A percentile compares a stretch with the other conserved stretches of the same genome.
phyloP scores from a whole-genome alignment of 805 yeast species.

The Saccharomycopsis selenospora region DNA sequence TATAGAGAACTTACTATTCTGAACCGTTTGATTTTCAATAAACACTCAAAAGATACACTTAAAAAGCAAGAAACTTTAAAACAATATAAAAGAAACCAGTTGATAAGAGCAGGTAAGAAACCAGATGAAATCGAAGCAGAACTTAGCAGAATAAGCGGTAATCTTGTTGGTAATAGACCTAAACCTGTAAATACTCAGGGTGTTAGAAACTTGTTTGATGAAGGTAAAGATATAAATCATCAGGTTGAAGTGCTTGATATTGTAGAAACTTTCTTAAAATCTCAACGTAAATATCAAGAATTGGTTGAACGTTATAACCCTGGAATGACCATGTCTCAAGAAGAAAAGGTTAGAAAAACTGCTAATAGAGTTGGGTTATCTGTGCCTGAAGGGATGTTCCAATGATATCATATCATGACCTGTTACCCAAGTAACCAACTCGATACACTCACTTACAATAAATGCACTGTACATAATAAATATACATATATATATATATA shows the following conservation, averaged over 20 bases:
- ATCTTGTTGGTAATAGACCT: conserved; percentile 1
- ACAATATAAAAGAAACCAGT: conserved; percentile 42
- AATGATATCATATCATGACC: too few relatives aligned
- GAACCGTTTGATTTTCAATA: conserved; percentile 20
- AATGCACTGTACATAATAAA: too few relatives aligned
- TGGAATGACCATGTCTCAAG: conserved; percentile 68
- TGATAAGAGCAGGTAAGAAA: conserved; percentile 33
- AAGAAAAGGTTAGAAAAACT: conserved; percentile 69
- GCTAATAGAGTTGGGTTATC: conserved; percentile 87
- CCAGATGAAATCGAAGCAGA: conserved; percentile 9
- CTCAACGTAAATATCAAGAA: conserved; percentile 72
- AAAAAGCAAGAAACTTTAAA: conserved; percentile 41
- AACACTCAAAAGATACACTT: conserved; percentile 34
- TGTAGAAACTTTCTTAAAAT: conserved; percentile 51
- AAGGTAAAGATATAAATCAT: conserved; percentile 13
- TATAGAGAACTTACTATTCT: conserved; percentile 17
- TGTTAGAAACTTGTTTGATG: neutral
- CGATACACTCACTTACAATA: too few relatives aligned
- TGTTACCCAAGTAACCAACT: too few relatives aligned
- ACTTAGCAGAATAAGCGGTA: conserved; percentile 1
- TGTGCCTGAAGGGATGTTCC: conserved; percentile 37
- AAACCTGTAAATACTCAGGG: neutral
- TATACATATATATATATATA: too few relatives aligned
- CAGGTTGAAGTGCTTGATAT: conserved; percentile 43
- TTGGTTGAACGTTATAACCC: conserved; percentile 83